Conservation (phyloP, 371 early-diverging fungal genomes). For the Dichotomocladium elegans region DNA sequence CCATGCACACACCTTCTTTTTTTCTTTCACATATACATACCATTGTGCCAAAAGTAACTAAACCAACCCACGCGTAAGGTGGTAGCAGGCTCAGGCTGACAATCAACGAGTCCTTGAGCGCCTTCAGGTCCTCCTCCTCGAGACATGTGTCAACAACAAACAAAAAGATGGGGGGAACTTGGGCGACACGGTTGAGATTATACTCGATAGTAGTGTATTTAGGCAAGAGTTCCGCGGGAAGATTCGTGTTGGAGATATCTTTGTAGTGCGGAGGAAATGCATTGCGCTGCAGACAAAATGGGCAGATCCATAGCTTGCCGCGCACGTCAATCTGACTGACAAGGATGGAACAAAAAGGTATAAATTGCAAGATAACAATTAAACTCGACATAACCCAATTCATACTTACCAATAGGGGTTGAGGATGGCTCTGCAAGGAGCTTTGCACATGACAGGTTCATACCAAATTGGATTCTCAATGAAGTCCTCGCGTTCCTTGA, state of each 20-base stretch:
- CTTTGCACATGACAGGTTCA: conserved; percentile 97
- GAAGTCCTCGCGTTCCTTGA: conserved; percentile 89
- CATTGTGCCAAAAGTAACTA: conserved; percentile 99
- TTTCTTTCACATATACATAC: no score
- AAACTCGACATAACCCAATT: not conserved
- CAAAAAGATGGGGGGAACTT: conserved; percentile 93
- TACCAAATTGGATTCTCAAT: conserved; percentile 76
- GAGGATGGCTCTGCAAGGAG: conserved; percentile 94
- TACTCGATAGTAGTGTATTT: conserved; percentile 99
- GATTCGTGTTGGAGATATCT: conserved; percentile 91
- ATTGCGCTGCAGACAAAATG: conserved; percentile 98
- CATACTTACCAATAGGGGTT: conserved; percentile 93
- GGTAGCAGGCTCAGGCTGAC: conserved; percentile 90
- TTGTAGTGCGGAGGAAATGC: conserved; percentile 98
- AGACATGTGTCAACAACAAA: conserved; percentile 99
- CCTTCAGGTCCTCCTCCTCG: conserved; percentile 93
- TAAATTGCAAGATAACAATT: not conserved
- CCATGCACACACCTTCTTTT: no score
- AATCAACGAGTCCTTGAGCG: conserved; percentile 92
- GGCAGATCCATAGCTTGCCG: conserved; percentile 98
- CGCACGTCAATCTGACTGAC: conserved; percentile 90
- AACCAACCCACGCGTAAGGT: conserved; percentile 91
- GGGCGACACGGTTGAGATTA: conserved; percentile 74
- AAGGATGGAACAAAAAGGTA: no score
- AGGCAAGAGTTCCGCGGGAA: conserved; percentile 96